Evolutionary conservation across 495 filamentous ascomycete species (phyloP).

Genomic region (Bryoglossum gracile): DNA sequence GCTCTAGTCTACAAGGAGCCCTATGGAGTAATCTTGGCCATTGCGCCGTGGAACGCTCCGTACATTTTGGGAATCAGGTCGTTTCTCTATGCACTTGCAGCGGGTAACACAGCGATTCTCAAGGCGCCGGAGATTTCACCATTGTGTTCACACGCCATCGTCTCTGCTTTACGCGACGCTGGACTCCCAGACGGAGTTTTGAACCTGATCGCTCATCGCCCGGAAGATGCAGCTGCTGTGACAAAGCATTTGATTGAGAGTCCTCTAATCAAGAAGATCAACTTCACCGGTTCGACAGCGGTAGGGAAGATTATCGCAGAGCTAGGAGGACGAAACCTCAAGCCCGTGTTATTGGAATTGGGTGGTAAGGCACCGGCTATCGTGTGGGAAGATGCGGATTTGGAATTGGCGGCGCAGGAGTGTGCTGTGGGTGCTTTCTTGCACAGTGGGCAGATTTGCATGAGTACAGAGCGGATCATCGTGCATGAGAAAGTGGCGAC

Average conservation of each 20-base stretch:
- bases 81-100: constrained; percentile 68
- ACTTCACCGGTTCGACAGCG: constrained; percentile 57
- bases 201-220: constrained; percentile 48
- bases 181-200: constrained; percentile 57
- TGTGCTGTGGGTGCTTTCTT: constrained; percentile 47
- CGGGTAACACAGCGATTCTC: constrained; percentile 69
- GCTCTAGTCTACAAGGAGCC: constrained; percentile 76
- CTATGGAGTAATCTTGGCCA: constrained; percentile 70
- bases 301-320: constrained; percentile 52
- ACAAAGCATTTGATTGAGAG: constrained; percentile 50
- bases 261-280: constrained; percentile 52
- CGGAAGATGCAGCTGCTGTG: constrained; percentile 45
- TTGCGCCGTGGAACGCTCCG: constrained; percentile 84
- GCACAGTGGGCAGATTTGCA: constrained; percentile 77
- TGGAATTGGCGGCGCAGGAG: constrained; percentile 47
- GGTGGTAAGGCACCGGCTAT: constrained; percentile 62
- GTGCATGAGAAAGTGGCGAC: constrained; percentile 63
- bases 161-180: constrained; percentile 62
- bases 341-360: constrained; percentile 62
- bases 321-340: constrained; percentile 54
- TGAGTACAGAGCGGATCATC: constrained; percentile 84
- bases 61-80: constrained; percentile 63
- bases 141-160: constrained; percentile 65
- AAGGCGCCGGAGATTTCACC: constrained; percentile 76
- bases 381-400: constrained; percentile 58